Conservation (phyloP, 176 grass and related monocot genomes). For the Oropetium thomaeum region DNA sequence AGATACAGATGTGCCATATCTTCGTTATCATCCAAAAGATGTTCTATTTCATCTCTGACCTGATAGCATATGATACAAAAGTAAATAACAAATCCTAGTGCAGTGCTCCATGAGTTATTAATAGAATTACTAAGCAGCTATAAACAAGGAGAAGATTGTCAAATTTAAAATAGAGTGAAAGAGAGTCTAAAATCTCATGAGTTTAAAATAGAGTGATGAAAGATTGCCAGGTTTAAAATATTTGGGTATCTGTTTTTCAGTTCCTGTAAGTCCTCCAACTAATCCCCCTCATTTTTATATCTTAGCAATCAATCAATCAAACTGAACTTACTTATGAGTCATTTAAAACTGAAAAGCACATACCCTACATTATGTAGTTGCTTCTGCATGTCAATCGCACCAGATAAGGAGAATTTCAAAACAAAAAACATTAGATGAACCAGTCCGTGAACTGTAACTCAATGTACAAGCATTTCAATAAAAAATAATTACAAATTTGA, state of each 20-base stretch:
- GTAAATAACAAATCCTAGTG: neutral
- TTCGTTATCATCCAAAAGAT: conserved; percentile 95
- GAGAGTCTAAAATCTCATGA: neutral
- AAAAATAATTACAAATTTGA: neutral
- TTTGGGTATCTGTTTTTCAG: neutral
- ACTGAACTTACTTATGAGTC: neutral
- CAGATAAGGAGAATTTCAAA: neutral
- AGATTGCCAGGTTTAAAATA: too few relatives aligned
- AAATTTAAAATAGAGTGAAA: neutral
- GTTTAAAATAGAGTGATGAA: too few relatives aligned
- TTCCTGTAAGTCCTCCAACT: neutral
- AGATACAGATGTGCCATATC: conserved; percentile 95
- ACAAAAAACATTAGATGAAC: neutral
- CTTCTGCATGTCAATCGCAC: neutral
- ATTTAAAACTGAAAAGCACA: neutral
- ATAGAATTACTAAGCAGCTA: neutral
- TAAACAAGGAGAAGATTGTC: neutral
- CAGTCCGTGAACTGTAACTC: neutral
- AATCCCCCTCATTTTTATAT: neutral
- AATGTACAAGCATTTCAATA: neutral
- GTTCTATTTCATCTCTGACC: conserved; percentile 99
- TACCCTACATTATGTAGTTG: neutral
- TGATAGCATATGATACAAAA: conserved; percentile 27
- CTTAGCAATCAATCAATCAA: neutral
- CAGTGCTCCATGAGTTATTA: conserved; percentile 16